phyloP scores from a whole-genome alignment of 495 filamentous ascomycete genomes.

The Aspergillus nidulans region DNA sequence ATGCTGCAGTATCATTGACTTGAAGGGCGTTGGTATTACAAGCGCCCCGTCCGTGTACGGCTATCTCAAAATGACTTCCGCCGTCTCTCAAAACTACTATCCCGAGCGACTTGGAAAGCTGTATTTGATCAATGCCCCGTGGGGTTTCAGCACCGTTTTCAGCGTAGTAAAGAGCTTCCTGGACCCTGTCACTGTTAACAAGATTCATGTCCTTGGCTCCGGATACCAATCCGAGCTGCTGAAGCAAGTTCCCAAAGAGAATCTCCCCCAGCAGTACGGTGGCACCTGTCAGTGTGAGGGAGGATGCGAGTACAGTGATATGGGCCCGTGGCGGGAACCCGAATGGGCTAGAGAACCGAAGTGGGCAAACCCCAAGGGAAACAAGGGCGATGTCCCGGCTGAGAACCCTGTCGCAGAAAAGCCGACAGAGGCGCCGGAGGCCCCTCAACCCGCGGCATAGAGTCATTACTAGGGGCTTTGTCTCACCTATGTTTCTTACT shows the following conservation, averaged over 20 bases:
- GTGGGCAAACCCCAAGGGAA: conserved; percentile 53
- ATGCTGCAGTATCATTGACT: conserved; percentile 94
- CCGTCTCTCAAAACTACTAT: conserved; percentile 96
- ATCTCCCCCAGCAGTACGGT: conserved; percentile 82
- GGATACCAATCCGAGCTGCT: conserved; percentile 80
- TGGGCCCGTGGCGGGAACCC: conserved; percentile 85
- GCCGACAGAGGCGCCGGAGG: conserved; percentile 31
- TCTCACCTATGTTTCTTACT: conserved; percentile 5
- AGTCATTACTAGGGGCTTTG: conserved; percentile 1
- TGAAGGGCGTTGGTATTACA: conserved; percentile 84
- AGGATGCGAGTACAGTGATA: conserved; percentile 83
- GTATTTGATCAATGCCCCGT: conserved; percentile 96
- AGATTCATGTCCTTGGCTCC: conserved; percentile 87
- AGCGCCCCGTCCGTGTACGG: conserved; percentile 78
- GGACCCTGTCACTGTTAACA: conserved; percentile 91
- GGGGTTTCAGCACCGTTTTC: conserved; percentile 85
- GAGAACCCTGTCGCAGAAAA: conserved; percentile 30
- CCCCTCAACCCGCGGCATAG: conserved; percentile 31
- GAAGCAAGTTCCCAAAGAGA: conserved; percentile 81
- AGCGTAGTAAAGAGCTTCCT: conserved; percentile 83
- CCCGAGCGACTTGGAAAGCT: conserved; percentile 85
- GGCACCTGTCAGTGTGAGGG: conserved; percentile 77
- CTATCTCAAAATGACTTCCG: conserved; percentile 75
- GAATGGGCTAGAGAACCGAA: conserved; percentile 66
- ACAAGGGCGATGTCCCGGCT: conserved; percentile 23